Base-by-base conservation (phyloP, 768 basidiomycete species). In the Xanthoconium stramineum region DNA sequence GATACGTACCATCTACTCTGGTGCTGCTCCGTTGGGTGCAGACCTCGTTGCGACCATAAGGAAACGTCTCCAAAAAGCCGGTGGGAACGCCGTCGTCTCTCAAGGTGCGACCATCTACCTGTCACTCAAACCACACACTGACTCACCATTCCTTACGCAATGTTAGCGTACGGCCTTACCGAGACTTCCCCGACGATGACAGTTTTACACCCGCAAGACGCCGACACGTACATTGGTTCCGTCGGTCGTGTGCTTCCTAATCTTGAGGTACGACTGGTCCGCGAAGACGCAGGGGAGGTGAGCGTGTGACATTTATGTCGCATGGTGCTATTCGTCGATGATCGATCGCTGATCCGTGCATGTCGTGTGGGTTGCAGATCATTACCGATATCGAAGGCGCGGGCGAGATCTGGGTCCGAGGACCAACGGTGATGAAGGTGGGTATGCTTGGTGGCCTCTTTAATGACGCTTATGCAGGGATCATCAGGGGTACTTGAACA, bases 391-490 rank as follows among this genome's bases (percentile, higher is more conserved):
- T 72, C 2, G 60, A 63, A 15, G 76, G 85, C 52, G 75, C 81
- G 0, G 92, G 94, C 15, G 93, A 95, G 69, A 69, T 96, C 17
- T 94, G 91, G 90, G 52, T 94, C 4, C 79, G 84, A 47, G 91
- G 92, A 0, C 85, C 88, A 6, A 81, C 76, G 1, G 75, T 94
- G 38, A 93, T 94, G 89, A 93, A 91, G 77, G 85, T 83, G 52
- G 80, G 60, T 33, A 13, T 50, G 33, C 12, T 4, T 42, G n/a
- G 14, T 52, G 7, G 29, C 38, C 33, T 29, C 6, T 32, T 20
- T 28, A 15, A 33, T 5, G 38, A 28, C 12, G 49, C 43, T 58
- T 37, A 53, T 37, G 20, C 19, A 32, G 13, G 13, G 52, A 1
- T n/a, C 14, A 8, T 35, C 44, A 86, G 84, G 90, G 92, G 11